These are phyloP conservation scores for Sherardia arvensis DNA, from an alignment of 257 asterid species.

Conservation along the genomic window DNA sequence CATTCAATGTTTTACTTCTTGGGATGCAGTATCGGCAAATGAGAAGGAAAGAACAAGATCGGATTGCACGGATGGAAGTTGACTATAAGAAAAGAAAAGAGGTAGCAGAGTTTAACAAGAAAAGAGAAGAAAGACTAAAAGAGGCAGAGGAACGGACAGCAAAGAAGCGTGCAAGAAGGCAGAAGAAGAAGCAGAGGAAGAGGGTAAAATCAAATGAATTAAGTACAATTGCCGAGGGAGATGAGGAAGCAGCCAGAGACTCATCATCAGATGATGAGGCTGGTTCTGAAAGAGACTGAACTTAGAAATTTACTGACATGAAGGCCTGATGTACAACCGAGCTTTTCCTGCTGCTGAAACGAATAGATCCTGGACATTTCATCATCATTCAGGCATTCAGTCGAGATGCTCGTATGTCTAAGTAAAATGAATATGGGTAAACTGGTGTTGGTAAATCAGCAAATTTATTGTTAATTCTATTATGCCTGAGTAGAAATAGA, in stretches of 20 bases:
- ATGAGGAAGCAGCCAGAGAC: conserved; percentile 32
- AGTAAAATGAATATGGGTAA: background rate
- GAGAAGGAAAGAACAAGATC: conserved; percentile 95
- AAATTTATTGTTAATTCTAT: background rate
- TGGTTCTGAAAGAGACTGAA: conserved; percentile 37
- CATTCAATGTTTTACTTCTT: conserved; percentile 4
- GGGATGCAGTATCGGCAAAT: conserved; percentile 81
- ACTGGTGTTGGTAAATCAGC: background rate
- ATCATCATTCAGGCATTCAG: too few species aligned
- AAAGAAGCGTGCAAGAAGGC: conserved; percentile 73
- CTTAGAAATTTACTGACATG: conserved; percentile 12
- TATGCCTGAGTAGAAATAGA: background rate
- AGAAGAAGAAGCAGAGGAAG: conserved; percentile 74
- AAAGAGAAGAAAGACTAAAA: conserved; percentile 77
- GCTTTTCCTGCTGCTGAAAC: background rate
- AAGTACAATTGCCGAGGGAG: conserved; percentile 32
- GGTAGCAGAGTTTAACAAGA: conserved; percentile 53
- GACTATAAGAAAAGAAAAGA: conserved; percentile 72
- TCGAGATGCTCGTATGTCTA: background rate
- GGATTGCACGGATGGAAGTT: conserved; percentile 89
- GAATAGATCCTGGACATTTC: background rate
- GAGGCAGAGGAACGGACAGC: conserved; percentile 89
- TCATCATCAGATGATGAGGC: conserved; percentile 52
- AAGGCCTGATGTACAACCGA: conserved; percentile 1
- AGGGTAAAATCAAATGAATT: conserved; percentile 42